phyloP scores from a whole-genome alignment of 345 rosid species.

The Rhizophora apiculata region DNA sequence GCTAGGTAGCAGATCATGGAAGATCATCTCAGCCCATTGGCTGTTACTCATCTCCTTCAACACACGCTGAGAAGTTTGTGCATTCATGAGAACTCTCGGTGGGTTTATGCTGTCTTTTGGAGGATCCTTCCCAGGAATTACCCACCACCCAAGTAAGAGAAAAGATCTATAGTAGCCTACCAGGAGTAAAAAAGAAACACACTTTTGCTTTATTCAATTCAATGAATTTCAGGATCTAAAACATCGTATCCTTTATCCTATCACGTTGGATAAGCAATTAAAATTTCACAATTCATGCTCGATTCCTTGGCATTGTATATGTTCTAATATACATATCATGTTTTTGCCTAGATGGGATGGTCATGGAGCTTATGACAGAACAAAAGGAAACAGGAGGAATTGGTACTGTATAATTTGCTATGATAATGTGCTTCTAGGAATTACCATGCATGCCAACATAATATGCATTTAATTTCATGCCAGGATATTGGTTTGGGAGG shows the following conservation, averaged over 20 bases:
- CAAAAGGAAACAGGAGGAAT: constrained; percentile 96
- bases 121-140: constrained; percentile 97
- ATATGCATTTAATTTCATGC: not conserved
- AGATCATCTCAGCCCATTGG: constrained; percentile 76
- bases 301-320: not conserved
- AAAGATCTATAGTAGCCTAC: not conserved
- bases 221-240: not conserved
- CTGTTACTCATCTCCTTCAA: constrained; percentile 95
- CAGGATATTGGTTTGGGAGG: constrained; percentile 99
- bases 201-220: not conserved
- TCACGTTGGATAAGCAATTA: not conserved
- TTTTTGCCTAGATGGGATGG: constrained; percentile 75
- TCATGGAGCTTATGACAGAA: constrained; percentile 93
- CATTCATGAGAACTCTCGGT: constrained; percentile 82
- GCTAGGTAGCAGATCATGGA: not conserved
- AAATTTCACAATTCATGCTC: not conserved
- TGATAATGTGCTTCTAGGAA: too few species aligned
- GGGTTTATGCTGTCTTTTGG: constrained; percentile 99
- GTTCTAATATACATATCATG: not conserved
- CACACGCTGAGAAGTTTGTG: constrained; percentile 92
- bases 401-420: constrained; percentile 44
- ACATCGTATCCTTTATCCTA: not conserved
- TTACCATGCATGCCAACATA: not conserved
- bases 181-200: not conserved
- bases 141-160: constrained; percentile 95